Evolutionary conservation across 306 rosid species (phyloP).

Genomic region (Lathyrus sativus): DNA sequence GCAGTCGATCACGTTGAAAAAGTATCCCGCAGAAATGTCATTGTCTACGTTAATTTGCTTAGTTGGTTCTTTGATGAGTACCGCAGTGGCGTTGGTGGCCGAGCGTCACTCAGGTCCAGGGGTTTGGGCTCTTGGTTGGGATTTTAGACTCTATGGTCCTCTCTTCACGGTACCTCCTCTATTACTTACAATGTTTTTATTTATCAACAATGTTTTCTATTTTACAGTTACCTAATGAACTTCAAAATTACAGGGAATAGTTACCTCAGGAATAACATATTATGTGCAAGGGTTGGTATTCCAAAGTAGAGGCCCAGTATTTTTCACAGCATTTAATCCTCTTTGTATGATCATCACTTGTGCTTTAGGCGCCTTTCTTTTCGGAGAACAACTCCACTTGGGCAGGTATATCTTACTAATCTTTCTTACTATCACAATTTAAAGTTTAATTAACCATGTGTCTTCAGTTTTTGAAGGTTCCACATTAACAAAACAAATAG

Average conservation of each 20-base stretch:
- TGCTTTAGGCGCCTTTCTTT: slow-evolving; percentile 53
- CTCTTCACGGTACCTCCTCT: slow-evolving; percentile 55
- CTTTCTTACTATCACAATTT: too few species aligned
- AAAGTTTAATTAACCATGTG: too few species aligned
- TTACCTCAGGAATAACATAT: slow-evolving; percentile 62
- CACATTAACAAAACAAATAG: too few species aligned
- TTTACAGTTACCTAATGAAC: not conserved
- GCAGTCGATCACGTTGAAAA: slow-evolving; percentile 65
- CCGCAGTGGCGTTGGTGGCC: slow-evolving; percentile 49
- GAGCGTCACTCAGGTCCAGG: slow-evolving; percentile 47
- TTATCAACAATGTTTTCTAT: too few species aligned
- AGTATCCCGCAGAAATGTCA: slow-evolving; percentile 65
- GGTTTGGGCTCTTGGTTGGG: slow-evolving; percentile 66
- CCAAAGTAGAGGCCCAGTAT: slow-evolving; percentile 73
- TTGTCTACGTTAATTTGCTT: slow-evolving; percentile 63
- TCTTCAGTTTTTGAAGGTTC: too few species aligned
- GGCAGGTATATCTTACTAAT: slow-evolving; percentile 52
- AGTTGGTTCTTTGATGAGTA: slow-evolving; percentile 52
- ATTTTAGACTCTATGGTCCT: slow-evolving; percentile 61
- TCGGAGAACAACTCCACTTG: slow-evolving; percentile 65
- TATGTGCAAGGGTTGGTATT: slow-evolving; percentile 70
- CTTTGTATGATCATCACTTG: slow-evolving; percentile 67
- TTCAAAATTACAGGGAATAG: slow-evolving; percentile 54
- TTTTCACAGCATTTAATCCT: slow-evolving; percentile 75
- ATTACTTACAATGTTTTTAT: too few species aligned